These are phyloP conservation scores for Tolypocladium album DNA, from an alignment of 2,329 filamentous ascomycete genomes.

Conservation along the genomic window DNA sequence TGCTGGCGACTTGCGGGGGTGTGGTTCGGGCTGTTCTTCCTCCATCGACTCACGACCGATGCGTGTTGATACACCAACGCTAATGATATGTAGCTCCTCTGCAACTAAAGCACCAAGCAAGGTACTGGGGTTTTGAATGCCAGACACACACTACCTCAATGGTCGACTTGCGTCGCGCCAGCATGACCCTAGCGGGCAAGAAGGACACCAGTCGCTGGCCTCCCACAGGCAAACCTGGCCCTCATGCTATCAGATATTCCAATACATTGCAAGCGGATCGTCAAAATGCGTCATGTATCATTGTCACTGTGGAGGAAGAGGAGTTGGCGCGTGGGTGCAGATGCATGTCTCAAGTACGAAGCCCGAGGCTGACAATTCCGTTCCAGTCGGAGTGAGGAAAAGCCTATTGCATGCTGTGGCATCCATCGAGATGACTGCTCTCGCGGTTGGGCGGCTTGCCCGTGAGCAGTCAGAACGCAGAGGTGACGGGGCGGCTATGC, in stretches of 20 bases:
- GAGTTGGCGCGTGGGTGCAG: neutral
- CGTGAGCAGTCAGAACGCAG: neutral
- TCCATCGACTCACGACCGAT: neutral
- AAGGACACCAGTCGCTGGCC: neutral
- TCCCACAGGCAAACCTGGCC: neutral
- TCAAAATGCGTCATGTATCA: neutral
- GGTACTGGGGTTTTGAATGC: neutral
- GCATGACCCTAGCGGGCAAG: neutral
- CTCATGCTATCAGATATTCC: neutral
- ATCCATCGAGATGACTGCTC: neutral
- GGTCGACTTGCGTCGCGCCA: constrained; percentile 19
- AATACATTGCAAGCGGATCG: neutral
- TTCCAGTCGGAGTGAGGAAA: neutral
- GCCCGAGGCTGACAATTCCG: neutral
- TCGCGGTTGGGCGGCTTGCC: neutral
- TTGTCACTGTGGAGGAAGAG: neutral
- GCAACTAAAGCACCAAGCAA: neutral
- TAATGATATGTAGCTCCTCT: neutral
- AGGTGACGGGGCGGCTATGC: neutral
- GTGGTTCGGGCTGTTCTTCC: neutral
- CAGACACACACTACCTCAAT: constrained; percentile 14
- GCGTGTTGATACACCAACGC: neutral
- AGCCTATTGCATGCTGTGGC: neutral
- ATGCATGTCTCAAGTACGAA: neutral
- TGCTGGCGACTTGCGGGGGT: neutral